A percentile compares a stretch with the other conserved stretches of the same genome.
These are phyloP conservation scores for Neurospora sublineolata DNA, from an alignment of 495 filamentous ascomycete species.

Conservation along the genomic window DNA sequence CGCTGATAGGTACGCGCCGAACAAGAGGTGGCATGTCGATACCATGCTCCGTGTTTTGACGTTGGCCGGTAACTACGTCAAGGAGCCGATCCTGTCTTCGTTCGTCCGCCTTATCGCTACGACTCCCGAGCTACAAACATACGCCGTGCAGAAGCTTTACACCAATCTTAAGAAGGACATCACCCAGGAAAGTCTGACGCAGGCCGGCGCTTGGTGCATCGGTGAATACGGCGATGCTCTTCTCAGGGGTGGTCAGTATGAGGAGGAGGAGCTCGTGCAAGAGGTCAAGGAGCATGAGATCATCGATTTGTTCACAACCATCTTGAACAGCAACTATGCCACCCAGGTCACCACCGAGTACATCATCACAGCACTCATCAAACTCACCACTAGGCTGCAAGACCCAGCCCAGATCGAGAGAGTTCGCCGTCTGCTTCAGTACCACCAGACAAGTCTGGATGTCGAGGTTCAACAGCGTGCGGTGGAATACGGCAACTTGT, in stretches of 20 bases:
- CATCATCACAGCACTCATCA: slow-evolving; percentile 89
- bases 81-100: slow-evolving; percentile 93
- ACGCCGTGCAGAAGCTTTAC: slow-evolving; percentile 92
- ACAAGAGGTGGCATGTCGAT: slow-evolving; percentile 96
- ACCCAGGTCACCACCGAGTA: slow-evolving; percentile 86
- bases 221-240: slow-evolving; percentile 91
- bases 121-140: slow-evolving; percentile 86
- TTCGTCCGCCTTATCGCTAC: slow-evolving; percentile 94
- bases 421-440: slow-evolving; percentile 63
- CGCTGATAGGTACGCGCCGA: slow-evolving; percentile 88
- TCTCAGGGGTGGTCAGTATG: slow-evolving; percentile 78
- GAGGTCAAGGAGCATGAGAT: slow-evolving; percentile 85
- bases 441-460: slow-evolving; percentile 70
- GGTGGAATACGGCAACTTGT: slow-evolving; percentile 90
- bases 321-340: slow-evolving; percentile 86
- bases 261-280: slow-evolving; percentile 86
- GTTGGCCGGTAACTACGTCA: slow-evolving; percentile 89
- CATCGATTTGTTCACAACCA: slow-evolving; percentile 79
- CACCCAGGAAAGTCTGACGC: slow-evolving; percentile 86
- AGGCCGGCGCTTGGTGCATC: slow-evolving; percentile 96
- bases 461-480: slow-evolving; percentile 92
- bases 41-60: slow-evolving; percentile 94
- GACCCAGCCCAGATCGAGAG: slow-evolving; percentile 76
- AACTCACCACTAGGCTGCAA: slow-evolving; percentile 79
- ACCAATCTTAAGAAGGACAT: slow-evolving; percentile 84